Conservation (phyloP, 805 yeast genomes). For the Wickerhamiella sorbophila region DNA sequence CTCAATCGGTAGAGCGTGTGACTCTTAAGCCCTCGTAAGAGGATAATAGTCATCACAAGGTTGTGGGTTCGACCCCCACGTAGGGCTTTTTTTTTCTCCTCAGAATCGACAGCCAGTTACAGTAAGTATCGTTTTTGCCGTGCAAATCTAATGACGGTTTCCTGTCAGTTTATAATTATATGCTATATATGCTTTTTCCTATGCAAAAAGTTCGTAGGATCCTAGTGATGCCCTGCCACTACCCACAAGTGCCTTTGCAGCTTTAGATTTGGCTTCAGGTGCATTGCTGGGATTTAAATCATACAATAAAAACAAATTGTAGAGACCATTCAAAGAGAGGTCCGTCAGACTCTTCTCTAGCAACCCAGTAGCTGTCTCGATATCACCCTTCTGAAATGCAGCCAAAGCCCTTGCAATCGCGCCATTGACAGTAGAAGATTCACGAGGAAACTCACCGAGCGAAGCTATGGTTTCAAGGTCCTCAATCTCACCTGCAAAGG, state of each 20-base stretch:
- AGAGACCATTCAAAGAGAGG: slow-evolving; percentile 8
- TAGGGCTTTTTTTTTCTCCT: slow-evolving; percentile 17
- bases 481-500: slow-evolving; percentile 11
- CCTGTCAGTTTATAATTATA: too few relatives aligned
- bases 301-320: slow-evolving; percentile 20
- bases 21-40: slow-evolving; percentile 14
- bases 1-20: slow-evolving; percentile 23
- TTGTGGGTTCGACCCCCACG: slow-evolving; percentile 23
- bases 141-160: too few relatives aligned
- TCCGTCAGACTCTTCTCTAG: slow-evolving; percentile 13
- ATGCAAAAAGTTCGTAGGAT: background rate
- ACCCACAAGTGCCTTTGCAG: slow-evolving; percentile 1
- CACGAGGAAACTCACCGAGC: slow-evolving; percentile 2
- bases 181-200: too few relatives aligned
- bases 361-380: slow-evolving; percentile 13
- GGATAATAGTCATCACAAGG: slow-evolving; percentile 21
- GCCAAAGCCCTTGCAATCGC: slow-evolving; percentile 13
- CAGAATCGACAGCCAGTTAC: too few relatives aligned
- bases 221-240: background rate
- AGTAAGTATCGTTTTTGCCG: too few relatives aligned
- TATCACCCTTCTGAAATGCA: slow-evolving; percentile 18
- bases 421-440: background rate
- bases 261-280: background rate
- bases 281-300: slow-evolving; percentile 12
- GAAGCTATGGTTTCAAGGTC: slow-evolving; percentile 19